Base-by-base conservation (phyloP, 176 grass and related monocot genomes). In the Ensete glaucum region DNA sequence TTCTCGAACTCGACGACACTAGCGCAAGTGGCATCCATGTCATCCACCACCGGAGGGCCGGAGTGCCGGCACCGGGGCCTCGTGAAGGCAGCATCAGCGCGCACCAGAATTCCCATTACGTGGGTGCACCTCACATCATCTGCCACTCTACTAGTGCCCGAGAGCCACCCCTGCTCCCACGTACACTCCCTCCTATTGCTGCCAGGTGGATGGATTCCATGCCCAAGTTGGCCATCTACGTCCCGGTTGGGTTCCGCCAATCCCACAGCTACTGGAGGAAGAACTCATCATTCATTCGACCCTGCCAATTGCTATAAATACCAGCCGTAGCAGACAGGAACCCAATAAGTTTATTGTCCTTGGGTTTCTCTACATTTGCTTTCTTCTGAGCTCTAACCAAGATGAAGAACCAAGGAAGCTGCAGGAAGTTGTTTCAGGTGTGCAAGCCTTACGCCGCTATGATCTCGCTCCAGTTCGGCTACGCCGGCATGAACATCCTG, bases 401-500 rank as follows among this genome's bases (percentile, higher is more conserved):
- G 16, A 76, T 63, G 76, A 64, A 48, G 21, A 43, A 53, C 22
- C 50, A 27, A 10, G 50, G 62, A 66, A 75, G 50, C 80, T 74
- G n/a, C 19, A 59, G 85, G 20, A 85, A 85, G 55, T 79, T 86
- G 74, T 88, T 90, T 54, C 84, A 85, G 81, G 85, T 53, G 79
- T 76, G 78, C 69, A 97, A 90, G 72, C 93, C 93, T 1, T 97
- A 97, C 85, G 78, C 90, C 78, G 89, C 93, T 77, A 97, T 97
- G 93, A 85, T 87, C 69, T 93, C 79, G 19, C 80, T 97, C 65
- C 93, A 97, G 67, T 97, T 97, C 70, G 93, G 93, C 52, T 97
- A 97, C 14, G 93, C 93, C 1, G 93, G 93, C 69, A 97, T 97
- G 93, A 97, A 97, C 84, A 85, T 97, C 12, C 86, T 97, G 64